Conservation (phyloP, 2,329 filamentous ascomycete genomes). For the Colletotrichum viniferum region DNA sequence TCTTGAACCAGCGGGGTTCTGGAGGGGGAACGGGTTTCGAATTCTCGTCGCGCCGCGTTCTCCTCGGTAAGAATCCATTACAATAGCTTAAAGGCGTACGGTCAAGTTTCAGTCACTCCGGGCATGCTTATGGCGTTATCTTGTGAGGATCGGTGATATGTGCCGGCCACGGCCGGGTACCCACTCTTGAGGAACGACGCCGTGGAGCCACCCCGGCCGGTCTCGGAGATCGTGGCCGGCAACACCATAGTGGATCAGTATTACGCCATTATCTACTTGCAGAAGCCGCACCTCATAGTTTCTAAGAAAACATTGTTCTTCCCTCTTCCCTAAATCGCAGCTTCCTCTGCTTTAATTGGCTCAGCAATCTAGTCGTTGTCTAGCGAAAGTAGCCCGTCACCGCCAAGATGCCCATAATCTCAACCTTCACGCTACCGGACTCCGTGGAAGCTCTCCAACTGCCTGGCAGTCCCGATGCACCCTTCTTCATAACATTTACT, state of each 20-base stretch:
- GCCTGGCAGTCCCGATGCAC: not conserved
- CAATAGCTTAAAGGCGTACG: not conserved
- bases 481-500: conserved; percentile 38
- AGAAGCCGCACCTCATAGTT: not conserved
- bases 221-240: not conserved
- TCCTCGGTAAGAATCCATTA: not conserved
- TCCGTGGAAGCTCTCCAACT: not conserved
- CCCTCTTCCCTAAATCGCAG: not conserved
- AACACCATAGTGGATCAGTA: not conserved
- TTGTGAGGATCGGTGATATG: not conserved
- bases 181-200: not conserved
- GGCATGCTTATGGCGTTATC: not conserved
- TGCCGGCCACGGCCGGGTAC: not conserved
- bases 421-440: not conserved
- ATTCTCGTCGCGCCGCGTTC: not conserved
- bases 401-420: not conserved
- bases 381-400: not conserved
- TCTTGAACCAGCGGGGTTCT: not conserved
- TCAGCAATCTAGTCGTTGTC: not conserved
- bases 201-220: not conserved
- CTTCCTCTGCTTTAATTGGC: not conserved
- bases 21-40: not conserved
- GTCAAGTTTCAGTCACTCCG: not conserved
- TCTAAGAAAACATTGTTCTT: not conserved
- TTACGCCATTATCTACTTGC: not conserved